These are phyloP conservation scores for Ogataea henricii DNA, from an alignment of 805 yeast species.

Conservation along the genomic window DNA sequence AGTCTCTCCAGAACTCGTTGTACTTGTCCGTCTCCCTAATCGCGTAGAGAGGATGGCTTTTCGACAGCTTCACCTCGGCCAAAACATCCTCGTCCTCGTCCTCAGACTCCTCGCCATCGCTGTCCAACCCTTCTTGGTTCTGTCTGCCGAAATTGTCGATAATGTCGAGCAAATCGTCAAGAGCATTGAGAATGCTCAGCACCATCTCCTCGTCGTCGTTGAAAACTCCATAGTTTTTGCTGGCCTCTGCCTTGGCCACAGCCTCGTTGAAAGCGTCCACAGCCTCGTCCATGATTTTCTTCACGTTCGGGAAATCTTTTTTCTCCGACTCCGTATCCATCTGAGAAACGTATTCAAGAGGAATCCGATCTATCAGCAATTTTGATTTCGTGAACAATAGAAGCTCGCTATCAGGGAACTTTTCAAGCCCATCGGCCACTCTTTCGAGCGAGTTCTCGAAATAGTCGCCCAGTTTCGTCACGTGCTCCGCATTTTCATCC, in stretches of 20 bases:
- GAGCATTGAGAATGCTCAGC: constrained; percentile 53
- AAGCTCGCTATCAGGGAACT: constrained; percentile 44
- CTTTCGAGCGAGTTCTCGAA: constrained; percentile 76
- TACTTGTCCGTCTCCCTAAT: constrained; percentile 42
- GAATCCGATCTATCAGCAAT: constrained; percentile 58
- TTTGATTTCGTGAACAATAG: constrained; percentile 58
- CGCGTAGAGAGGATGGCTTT: constrained; percentile 58
- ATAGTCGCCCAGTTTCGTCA: constrained; percentile 47
- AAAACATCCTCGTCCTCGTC: constrained; percentile 24
- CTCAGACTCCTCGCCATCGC: constrained; percentile 50
- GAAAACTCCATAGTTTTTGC: constrained; percentile 19
- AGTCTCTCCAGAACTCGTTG: constrained; percentile 59
- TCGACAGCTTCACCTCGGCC: constrained; percentile 41
- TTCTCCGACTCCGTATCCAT: constrained; percentile 44
- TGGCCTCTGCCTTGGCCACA: constrained; percentile 33
- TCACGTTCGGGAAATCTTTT: constrained; percentile 40
- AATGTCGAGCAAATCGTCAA: constrained; percentile 71
- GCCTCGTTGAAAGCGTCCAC: constrained; percentile 48
- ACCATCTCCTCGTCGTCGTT: constrained; percentile 32
- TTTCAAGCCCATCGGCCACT: constrained; percentile 55
- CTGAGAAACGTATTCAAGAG: constrained; percentile 56
- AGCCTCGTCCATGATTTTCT: constrained; percentile 46
- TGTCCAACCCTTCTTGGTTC: constrained; percentile 59
- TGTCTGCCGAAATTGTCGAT: constrained; percentile 65
- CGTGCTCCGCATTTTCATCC: constrained; percentile 1